Base-by-base conservation (phyloP, 73 alveolate genomes). In the Paramecium caudatum region DNA sequence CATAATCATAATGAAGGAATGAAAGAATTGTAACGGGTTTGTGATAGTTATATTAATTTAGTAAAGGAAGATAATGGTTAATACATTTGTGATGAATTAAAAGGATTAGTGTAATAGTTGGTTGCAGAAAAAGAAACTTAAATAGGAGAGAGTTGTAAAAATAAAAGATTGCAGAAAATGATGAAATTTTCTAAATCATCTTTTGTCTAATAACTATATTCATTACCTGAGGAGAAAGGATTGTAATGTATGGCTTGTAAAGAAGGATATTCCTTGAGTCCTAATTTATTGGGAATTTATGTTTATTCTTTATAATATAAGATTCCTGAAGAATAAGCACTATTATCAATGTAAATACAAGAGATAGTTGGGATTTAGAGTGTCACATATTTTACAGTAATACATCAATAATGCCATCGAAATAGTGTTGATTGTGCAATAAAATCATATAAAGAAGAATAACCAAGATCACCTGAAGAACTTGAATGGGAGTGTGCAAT, bases 201-300 rank as follows among this genome's bases (percentile, higher is more conserved):
- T 19, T 74, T 34, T 12, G 19, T 19, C 10, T 17, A 74, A 41
- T 21, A 74, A 74, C 19, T 74, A 8, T 74, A 74, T 16, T 65
- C 47, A 25, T n/a, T 74, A 37, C 43, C 36, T 41, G 55, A 21
- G 16, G 88, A 74, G 46, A 37, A 74, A 45, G 88, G 88, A 41
- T 43, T 74, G 15, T 74, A 37, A 16, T 74, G 88, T 21, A 27
- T 74, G 9, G 39, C 88, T 3, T 74, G 88, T 19, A 74, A 45
- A 41, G 88, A 74, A 74, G 88, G 88, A 1, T 74, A 74, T 74
- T 74, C 88, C 25, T 12, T 74, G 16, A 74, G 47, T 74, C 6
- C 39, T 8, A 74, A 43, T 74, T 6, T 21, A 74, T 74, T 74
- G 10, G 88, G 88, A 16, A 45, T 74, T 3, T 74, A 74, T 39